Conservation (phyloP, 176 grass and related monocot species). For the Phragmites australis region DNA sequence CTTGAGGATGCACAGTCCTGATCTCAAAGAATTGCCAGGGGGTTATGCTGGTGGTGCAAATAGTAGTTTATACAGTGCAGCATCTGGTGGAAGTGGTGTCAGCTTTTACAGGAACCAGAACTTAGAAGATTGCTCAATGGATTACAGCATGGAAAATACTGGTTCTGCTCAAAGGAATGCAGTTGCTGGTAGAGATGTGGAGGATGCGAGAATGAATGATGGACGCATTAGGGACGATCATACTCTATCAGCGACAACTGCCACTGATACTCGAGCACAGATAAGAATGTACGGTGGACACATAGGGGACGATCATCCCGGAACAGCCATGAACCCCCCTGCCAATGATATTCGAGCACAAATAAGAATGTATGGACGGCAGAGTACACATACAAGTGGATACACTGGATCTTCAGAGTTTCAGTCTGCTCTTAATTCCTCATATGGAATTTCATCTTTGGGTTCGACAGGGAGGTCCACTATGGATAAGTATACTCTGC, state of each 20-base stretch:
- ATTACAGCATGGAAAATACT: slow-evolving; percentile 16
- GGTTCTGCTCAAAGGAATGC: background rate
- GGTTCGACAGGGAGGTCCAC: slow-evolving; percentile 34
- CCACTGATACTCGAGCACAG: slow-evolving; percentile 20
- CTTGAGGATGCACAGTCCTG: background rate
- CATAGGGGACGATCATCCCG: slow-evolving; percentile 17
- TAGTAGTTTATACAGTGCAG: slow-evolving; percentile 17
- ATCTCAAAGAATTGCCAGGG: slow-evolving; percentile 19
- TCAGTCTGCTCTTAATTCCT: slow-evolving; percentile 7
- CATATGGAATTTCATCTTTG: slow-evolving; percentile 41
- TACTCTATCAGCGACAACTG: background rate
- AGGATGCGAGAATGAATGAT: slow-evolving; percentile 3
- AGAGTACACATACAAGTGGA: slow-evolving; percentile 11
- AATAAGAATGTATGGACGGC: slow-evolving; percentile 35
- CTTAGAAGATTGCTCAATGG: background rate
- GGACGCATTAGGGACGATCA: background rate
- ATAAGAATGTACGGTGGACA: slow-evolving; percentile 42
- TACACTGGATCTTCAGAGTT: slow-evolving; percentile 12
- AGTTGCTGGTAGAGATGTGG: slow-evolving; percentile 1
- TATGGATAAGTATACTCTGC: slow-evolving; percentile 45
- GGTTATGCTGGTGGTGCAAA: slow-evolving; percentile 2
- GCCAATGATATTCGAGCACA: slow-evolving; percentile 30
- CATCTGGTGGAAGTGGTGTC: slow-evolving; percentile 20
- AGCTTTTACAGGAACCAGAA: slow-evolving; percentile 6
- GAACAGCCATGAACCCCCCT: background rate